Base-by-base conservation (phyloP, 2,329 filamentous ascomycete species). In the Nemania diffusa region DNA sequence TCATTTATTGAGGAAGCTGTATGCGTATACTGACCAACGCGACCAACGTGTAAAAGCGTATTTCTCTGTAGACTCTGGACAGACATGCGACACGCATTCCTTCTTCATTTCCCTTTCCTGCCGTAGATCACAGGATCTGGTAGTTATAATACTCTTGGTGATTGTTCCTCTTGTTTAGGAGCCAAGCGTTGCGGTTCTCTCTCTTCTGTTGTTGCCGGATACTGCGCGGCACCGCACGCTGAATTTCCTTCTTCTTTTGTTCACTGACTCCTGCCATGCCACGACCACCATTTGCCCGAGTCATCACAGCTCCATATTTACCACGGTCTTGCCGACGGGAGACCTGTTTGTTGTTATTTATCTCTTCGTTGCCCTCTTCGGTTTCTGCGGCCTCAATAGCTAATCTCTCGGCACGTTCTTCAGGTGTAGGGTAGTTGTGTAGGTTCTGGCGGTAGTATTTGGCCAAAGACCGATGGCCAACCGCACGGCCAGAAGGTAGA, bases 381-480 rank as follows among this genome's bases (percentile, higher is more conserved):
- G 59, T 62, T 32, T 66, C 70, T 57, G 78, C 75, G 3, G 67
- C 76, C 69, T 90, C 86, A 65, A 92, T 87, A 5, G 88, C 85
- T 66, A 90, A 84, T 73, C 88, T 89, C 72, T 90, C 86, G 64
- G 88, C 85, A 61, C 92, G 90, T 80, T 97, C 94, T 65, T 92
- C 91, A 0, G 90, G 82, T 2, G 92, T 90, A 1, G 94, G 94
- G 78, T 97, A 91, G 79, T 89, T 92, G 79, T 91, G 90, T 50
- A 99, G 84, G 80, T 98, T 98, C 82, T 99, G 96, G 67, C 93
- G 90, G 83, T 90, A 99, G 81, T 98, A 98, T 73, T 88, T 90
- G 76, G 92, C 91, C 61, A 97, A 82, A 7, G 93, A 96, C 55
- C 96, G 89, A 79, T 99, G 96, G 44, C 96, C 96, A 42, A 97